Evolutionary conservation across 2,329 filamentous ascomycete species (phyloP).

Genomic region (Aspergillus calidoustus): DNA sequence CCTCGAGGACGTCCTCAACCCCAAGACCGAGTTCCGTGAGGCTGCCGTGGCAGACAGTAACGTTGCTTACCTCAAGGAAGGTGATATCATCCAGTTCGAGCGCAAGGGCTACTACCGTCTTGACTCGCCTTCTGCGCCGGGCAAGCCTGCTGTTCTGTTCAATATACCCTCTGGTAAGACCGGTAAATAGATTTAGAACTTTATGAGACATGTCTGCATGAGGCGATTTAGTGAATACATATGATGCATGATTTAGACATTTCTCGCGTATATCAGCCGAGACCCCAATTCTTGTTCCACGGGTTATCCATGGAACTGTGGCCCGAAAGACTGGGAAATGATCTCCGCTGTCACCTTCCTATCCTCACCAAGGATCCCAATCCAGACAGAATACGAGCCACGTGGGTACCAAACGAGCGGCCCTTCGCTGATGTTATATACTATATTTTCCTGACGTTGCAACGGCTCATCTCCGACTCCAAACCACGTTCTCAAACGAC

Average conservation of each 20-base stretch:
- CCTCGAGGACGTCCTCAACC: slow-evolving; percentile 81
- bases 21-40: slow-evolving; percentile 73
- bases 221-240: neutral
- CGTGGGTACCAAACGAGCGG: no score
- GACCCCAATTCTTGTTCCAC: neutral
- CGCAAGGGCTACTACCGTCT: slow-evolving; percentile 90
- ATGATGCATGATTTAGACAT: neutral
- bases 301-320: no score
- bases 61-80: slow-evolving; percentile 75
- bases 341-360: no score
- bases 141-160: slow-evolving; percentile 67
- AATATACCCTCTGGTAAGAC: slow-evolving; percentile 70
- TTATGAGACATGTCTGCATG: slow-evolving; percentile 6
- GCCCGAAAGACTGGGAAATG: neutral
- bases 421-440: no score
- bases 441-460: no score
- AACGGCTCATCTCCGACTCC: no score
- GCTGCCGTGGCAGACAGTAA: slow-evolving; percentile 81
- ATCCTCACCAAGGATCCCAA: no score
- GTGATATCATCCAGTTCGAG: slow-evolving; percentile 95
- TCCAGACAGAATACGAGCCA: no score
- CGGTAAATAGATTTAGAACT: slow-evolving; percentile 33
- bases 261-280: neutral
- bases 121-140: slow-evolving; percentile 66
- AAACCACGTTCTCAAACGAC: no score